Conservation (phyloP, 2,329 filamentous ascomycete genomes). For the Phialophora expanda region DNA sequence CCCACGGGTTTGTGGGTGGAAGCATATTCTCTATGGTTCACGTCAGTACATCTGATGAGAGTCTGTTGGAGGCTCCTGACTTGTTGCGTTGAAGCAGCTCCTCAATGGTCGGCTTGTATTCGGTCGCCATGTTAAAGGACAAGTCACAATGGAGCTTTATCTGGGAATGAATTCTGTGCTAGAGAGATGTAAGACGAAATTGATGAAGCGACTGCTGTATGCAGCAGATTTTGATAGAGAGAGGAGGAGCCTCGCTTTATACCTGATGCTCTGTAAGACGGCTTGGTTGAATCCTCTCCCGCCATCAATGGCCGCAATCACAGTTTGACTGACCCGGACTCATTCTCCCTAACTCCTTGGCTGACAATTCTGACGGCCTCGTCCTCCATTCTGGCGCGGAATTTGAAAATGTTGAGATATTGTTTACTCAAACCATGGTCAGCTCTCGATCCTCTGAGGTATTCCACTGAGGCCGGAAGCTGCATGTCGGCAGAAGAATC, state of each 20-base stretch:
- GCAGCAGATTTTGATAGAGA: not conserved
- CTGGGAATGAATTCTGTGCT: not conserved
- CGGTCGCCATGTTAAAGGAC: not conserved
- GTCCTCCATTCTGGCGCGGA: not conserved
- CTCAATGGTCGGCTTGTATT: conserved; percentile 11
- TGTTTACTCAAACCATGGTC: not conserved
- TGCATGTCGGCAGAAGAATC: not conserved
- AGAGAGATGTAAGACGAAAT: not conserved
- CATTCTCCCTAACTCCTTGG: not conserved
- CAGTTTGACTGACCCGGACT: not conserved
- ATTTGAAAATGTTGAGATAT: not conserved
- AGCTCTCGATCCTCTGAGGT: not conserved
- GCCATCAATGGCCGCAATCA: not conserved
- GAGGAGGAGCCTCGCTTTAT: not conserved
- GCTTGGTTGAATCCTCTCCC: not conserved
- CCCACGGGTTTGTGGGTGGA: conserved; percentile 11
- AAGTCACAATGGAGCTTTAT: not conserved
- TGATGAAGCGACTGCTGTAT: not conserved
- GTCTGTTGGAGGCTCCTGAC: conserved; percentile 14
- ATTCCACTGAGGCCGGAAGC: not conserved
- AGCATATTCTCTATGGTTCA: conserved; percentile 21
- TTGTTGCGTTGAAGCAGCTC: conserved; percentile 28
- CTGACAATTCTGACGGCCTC: not conserved
- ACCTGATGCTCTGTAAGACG: not conserved
- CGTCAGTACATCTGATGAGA: conserved; percentile 2